These are phyloP conservation scores for Chytriomyces confervae DNA, from an alignment of 192 early-diverging fungal genomes.

Conservation along the genomic window DNA sequence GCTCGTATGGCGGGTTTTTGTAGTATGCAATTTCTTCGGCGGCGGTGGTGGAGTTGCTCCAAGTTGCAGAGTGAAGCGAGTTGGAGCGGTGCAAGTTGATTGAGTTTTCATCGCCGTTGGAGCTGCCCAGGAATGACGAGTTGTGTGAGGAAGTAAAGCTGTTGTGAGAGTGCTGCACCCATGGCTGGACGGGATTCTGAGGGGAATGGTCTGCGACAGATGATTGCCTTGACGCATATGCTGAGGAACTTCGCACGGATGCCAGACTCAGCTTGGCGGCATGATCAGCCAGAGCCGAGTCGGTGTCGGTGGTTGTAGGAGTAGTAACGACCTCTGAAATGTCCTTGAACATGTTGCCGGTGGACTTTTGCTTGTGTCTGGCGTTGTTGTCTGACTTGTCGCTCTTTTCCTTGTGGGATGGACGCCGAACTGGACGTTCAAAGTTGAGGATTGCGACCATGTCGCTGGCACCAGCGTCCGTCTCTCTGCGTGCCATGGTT, in stretches of 20 bases:
- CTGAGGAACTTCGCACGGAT: not conserved
- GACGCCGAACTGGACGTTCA: not conserved
- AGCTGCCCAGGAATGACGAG: not conserved
- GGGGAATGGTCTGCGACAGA: not conserved
- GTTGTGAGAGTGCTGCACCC: not conserved
- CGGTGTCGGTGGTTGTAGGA: not conserved
- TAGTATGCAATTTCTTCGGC: not conserved
- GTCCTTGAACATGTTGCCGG: not conserved
- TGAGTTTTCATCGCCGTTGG: too few relatives aligned
- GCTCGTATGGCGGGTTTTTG: not conserved
- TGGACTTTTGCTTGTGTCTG: not conserved
- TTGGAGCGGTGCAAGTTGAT: not conserved
- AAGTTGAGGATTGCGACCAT: not conserved
- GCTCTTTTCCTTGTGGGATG: not conserved
- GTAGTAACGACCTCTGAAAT: not conserved
- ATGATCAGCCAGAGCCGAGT: not conserved
- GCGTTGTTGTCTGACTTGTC: too few relatives aligned
- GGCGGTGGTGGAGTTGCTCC: not conserved
- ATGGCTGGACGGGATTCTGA: not conserved
- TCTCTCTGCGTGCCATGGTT: not conserved
- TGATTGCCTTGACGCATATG: not conserved
- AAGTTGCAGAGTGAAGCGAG: not conserved
- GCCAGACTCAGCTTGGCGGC: not conserved
- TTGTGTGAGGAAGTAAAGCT: not conserved
- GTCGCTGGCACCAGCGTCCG: not conserved